Conservation (phyloP, 352 stramenopile genomes). For the Phytophthora litchii region DNA sequence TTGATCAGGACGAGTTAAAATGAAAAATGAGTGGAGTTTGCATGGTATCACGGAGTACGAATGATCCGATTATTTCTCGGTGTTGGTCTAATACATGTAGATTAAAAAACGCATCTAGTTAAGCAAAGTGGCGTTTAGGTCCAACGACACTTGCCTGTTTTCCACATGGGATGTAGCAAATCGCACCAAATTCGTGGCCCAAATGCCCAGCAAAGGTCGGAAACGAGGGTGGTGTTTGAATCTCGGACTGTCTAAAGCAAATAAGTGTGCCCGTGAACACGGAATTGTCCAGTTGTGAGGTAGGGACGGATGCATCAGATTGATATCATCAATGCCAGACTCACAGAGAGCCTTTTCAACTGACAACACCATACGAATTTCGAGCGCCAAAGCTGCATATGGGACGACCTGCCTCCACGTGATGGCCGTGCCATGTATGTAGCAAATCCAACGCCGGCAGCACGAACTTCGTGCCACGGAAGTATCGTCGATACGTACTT, state of each 20-base stretch:
- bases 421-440: too few relatives aligned
- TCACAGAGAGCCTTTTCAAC: too few relatives aligned
- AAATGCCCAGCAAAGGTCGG: not conserved
- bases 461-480: too few relatives aligned
- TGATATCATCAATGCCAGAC: too few relatives aligned
- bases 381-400: too few relatives aligned
- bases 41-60: not conserved
- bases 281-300: not conserved
- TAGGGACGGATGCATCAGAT: not conserved
- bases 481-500: too few relatives aligned
- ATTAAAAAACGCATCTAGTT: not conserved
- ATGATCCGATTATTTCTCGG: conserved; percentile 8
- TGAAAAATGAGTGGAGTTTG: conserved; percentile 6
- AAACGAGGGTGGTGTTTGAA: conserved; percentile 10
- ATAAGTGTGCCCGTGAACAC: conserved; percentile 1
- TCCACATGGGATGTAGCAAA: conserved; percentile 18
- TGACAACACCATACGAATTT: too few relatives aligned
- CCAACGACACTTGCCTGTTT: conserved; percentile 6
- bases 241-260: conserved; percentile 8
- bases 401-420: too few relatives aligned
- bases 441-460: too few relatives aligned
- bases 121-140: not conserved
- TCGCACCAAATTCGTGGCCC: conserved; percentile 10
- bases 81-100: not conserved
- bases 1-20: not conserved